Percentiles rank a stretch among this genome's conserved stretches.
Evolutionary conservation across 495 filamentous ascomycete species (phyloP).

Genomic region (Stereocaulon alpinum): DNA sequence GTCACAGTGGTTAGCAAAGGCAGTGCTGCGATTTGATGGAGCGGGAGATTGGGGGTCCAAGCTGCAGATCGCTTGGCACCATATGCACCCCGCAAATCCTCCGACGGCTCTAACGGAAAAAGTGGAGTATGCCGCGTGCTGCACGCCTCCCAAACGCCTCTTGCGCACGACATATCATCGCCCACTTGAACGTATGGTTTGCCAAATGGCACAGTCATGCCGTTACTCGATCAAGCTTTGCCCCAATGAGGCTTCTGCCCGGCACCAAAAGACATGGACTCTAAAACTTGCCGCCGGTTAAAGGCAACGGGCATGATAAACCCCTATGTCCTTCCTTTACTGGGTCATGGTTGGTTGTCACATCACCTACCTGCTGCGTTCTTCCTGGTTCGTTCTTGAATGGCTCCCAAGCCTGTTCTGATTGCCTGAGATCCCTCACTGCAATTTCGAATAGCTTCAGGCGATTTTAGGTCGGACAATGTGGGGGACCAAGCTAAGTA

Average conservation of each 20-base stretch:
- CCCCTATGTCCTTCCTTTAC: not conserved
- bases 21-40: not conserved
- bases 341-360: not conserved
- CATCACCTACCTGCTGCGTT: not conserved
- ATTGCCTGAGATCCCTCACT: not conserved
- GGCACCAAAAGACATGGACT: not conserved
- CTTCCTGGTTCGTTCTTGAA: not conserved
- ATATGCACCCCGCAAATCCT: slow-evolving; percentile 4
- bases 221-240: not conserved
- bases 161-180: not conserved
- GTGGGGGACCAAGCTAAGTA: not conserved
- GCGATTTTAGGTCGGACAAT: not conserved
- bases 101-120: not conserved
- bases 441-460: not conserved
- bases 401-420: not conserved
- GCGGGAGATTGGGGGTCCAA: not conserved
- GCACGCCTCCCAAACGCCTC: not conserved
- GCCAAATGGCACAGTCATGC: not conserved
- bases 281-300: not conserved
- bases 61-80: slow-evolving; percentile 16
- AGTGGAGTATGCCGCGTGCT: not conserved
- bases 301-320: not conserved
- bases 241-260: not conserved
- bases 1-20: not conserved
- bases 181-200: not conserved